A percentile compares a stretch with the other conserved stretches of the same genome.
These are phyloP conservation scores for Dactylellina drechsleri DNA, from an alignment of 2,329 filamentous ascomycete genomes.

Conservation along the genomic window DNA sequence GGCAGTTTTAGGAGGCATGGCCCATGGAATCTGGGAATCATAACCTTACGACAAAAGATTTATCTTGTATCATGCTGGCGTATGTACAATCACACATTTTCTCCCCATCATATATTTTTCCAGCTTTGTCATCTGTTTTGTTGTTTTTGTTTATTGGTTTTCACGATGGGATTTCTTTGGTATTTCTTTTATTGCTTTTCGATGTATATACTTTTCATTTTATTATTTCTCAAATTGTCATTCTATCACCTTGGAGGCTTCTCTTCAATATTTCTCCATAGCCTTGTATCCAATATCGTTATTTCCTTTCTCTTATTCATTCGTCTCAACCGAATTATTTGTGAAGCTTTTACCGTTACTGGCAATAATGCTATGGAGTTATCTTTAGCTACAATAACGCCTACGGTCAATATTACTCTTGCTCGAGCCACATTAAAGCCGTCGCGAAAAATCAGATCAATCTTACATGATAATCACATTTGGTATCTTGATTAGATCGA, in stretches of 20 bases:
- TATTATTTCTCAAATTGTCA: constrained; percentile 44
- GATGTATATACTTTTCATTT: constrained; percentile 43
- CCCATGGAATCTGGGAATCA: constrained; percentile 37
- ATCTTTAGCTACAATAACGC: neutral
- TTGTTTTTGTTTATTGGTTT: constrained; percentile 40
- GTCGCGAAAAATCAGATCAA: too few species aligned
- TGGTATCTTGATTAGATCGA: neutral
- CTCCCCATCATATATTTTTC: constrained; percentile 41
- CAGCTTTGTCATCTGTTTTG: constrained; percentile 46
- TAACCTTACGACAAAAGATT: constrained; percentile 50
- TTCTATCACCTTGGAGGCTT: constrained; percentile 18
- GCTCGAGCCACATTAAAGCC: neutral
- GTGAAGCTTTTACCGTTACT: constrained; percentile 1
- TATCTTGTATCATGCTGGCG: constrained; percentile 55
- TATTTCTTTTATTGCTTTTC: constrained; percentile 53
- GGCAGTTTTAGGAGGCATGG: constrained; percentile 32
- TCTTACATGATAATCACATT: too few species aligned
- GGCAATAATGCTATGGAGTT: constrained; percentile 5
- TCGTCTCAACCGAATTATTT: neutral
- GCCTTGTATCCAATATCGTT: constrained; percentile 16
- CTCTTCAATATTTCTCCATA: constrained; percentile 5
- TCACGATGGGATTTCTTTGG: constrained; percentile 44
- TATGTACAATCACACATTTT: constrained; percentile 54
- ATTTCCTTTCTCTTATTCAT: constrained; percentile 2
- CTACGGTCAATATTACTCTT: neutral